These are phyloP conservation scores for Erysimum cheiri DNA, from an alignment of 441 rosid genomes.

Conservation along the genomic window DNA sequence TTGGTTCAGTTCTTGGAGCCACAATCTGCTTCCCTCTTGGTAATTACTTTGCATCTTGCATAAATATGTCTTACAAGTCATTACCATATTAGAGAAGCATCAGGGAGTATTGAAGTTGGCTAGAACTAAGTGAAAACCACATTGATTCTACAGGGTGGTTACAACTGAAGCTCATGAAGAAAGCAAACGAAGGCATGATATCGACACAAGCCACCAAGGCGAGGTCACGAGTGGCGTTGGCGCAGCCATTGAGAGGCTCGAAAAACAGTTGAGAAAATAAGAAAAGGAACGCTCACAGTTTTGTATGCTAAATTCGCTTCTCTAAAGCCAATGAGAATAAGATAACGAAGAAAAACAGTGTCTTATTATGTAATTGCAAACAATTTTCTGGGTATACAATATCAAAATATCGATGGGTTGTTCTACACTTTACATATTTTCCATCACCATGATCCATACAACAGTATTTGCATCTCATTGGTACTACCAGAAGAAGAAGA, in stretches of 20 bases:
- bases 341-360: slow-evolving; percentile 17
- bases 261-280: slow-evolving; percentile 62
- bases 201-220: slow-evolving; percentile 39
- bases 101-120: not conserved
- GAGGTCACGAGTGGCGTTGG: slow-evolving; percentile 69
- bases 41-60: slow-evolving; percentile 43
- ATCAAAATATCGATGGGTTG: not conserved
- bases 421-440: slow-evolving; percentile 4
- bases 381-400: slow-evolving; percentile 4
- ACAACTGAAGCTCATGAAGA: slow-evolving; percentile 84
- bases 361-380: slow-evolving; percentile 17
- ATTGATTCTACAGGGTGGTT: slow-evolving; percentile 67
- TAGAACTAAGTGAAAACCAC: slow-evolving; percentile 1
- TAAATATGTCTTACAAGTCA: slow-evolving; percentile 5
- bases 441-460: slow-evolving; percentile 59
- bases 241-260: slow-evolving; percentile 83
- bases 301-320: slow-evolving; percentile 20
- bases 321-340: slow-evolving; percentile 27
- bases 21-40: slow-evolving; percentile 89
- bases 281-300: slow-evolving; percentile 22
- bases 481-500: slow-evolving; percentile 23
- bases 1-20: slow-evolving; percentile 88
- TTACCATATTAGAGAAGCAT: not conserved
- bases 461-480: slow-evolving; percentile 23
- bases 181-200: slow-evolving; percentile 78